Base-by-base conservation (phyloP, 1,284 basidiomycete genomes). In the Volvariella surrecta region DNA sequence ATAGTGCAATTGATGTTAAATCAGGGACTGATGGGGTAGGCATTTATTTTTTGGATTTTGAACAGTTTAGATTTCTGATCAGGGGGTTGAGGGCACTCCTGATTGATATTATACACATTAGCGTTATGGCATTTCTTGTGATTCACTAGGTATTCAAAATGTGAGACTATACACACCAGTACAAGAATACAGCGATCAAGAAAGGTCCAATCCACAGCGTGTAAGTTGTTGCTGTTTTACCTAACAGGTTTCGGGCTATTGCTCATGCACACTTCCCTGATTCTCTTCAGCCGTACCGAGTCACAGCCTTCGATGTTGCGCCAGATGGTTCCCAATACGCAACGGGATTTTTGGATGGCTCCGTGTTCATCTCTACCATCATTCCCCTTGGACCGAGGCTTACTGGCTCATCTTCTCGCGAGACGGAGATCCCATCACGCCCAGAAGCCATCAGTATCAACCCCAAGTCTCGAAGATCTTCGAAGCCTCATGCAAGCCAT, bases 261-360 rank as follows among this genome's bases (percentile, higher is more conserved):
- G 9, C 9, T 31, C 30, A 31, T 9, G 30, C 44, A 43, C 43
- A 49, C 32, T 38, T 43, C 18, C 38, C 13, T 31, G 11, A 32
- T 31, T 15, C 32, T 2, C 11, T 4, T 21, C 45, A 76, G 70
- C 72, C 74, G 3, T 69, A 73, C 37, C 68, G 76, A 48, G 79
- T 84, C 42, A 73, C 76, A 1, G 73, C 80, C 0, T 78, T 85
- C 52, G 75, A 77, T 47, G 60, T 82, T 17, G 64, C 81, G 1
- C 72, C 74, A 0, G 75, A 81, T 54, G 64, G 64, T 1, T 67
- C 71, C 0, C 70, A 78, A 50, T 74, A 76, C 44, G 77, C 77
- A 0, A 73, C 73, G 0, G 80, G 78, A 1, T 74, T 75, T 52
- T 65, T 76, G 24, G 76, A 80, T 50, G 77, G 76, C 35, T 67